Evolutionary conservation across 1,284 basidiomycete genomes (phyloP).

Genomic region (Cryptococcus sp.): DNA sequence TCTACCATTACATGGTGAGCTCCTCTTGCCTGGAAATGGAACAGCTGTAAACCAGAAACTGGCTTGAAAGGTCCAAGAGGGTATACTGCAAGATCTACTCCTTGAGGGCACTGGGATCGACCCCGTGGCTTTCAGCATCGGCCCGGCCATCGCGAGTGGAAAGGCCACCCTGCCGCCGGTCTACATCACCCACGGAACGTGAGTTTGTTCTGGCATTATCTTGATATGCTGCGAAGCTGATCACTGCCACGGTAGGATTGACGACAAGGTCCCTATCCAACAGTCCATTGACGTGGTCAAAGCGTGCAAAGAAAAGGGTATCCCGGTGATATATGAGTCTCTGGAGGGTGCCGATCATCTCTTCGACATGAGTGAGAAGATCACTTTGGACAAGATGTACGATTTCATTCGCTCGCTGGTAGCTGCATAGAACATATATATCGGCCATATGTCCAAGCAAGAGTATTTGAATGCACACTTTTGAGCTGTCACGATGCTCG

Average conservation of each 20-base stretch:
- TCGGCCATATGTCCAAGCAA: too few species aligned
- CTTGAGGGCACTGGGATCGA: too few species aligned
- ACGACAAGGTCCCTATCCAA: conserved; percentile 13
- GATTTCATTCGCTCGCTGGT: not conserved
- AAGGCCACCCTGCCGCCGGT: conserved; percentile 8
- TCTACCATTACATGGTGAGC: too few species aligned
- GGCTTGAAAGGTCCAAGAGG: too few species aligned
- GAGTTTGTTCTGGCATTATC: conserved; percentile 2
- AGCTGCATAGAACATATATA: too few species aligned
- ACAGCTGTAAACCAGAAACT: too few species aligned
- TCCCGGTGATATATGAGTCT: conserved; percentile 1
- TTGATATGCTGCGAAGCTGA: not conserved
- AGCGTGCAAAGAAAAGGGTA: not conserved
- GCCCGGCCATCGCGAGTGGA: conserved; percentile 3
- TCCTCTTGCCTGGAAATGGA: too few species aligned
- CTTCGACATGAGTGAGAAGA: conserved; percentile 2
- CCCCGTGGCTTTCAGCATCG: too few species aligned
- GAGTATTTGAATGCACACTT: not conserved
- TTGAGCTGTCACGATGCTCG: too few species aligned
- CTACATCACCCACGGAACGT: conserved; percentile 13
- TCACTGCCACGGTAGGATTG: not conserved
- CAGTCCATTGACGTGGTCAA: conserved; percentile 11
- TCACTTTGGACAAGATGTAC: not conserved
- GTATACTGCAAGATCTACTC: too few species aligned
- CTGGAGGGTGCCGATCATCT: conserved; percentile 12